Conservation (phyloP, 768 basidiomycete genomes). For the Rhizopogon vulgaris region DNA sequence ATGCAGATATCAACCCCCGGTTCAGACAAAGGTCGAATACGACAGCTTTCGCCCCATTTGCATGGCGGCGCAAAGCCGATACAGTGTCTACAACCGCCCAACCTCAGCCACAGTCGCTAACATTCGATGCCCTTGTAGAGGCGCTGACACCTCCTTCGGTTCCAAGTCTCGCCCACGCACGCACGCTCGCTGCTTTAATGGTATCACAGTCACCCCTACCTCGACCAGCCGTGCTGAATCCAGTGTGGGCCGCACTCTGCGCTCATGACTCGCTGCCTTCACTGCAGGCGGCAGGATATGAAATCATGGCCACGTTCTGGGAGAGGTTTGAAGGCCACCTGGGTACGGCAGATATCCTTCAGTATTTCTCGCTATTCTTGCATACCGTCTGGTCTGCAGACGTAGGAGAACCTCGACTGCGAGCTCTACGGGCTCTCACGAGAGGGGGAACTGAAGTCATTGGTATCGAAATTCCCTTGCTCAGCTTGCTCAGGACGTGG, state of each 20-base stretch:
- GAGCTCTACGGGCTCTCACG: slow-evolving; percentile 61
- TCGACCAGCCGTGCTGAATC: slow-evolving; percentile 43
- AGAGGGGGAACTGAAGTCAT: slow-evolving; percentile 52
- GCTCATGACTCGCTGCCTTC: slow-evolving; percentile 43
- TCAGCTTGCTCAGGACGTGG: slow-evolving; percentile 58
- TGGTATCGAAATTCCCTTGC: slow-evolving; percentile 56
- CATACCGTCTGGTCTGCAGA: slow-evolving; percentile 54
- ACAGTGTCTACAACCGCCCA: slow-evolving; percentile 23
- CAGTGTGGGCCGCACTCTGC: slow-evolving; percentile 59
- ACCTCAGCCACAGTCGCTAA: slow-evolving; percentile 17
- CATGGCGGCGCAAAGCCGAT: slow-evolving; percentile 33
- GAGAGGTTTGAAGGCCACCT: slow-evolving; percentile 47
- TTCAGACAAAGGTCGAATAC: slow-evolving; percentile 38
- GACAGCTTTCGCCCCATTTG: slow-evolving; percentile 33
- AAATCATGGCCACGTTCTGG: slow-evolving; percentile 66
- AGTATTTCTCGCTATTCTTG: slow-evolving; percentile 61
- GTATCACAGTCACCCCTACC: slow-evolving; percentile 51
- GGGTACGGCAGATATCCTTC: slow-evolving; percentile 51
- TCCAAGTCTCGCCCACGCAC: slow-evolving; percentile 61
- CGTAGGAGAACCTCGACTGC: slow-evolving; percentile 65
- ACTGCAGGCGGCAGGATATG: slow-evolving; percentile 64
- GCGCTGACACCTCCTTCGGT: slow-evolving; percentile 47
- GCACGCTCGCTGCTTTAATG: slow-evolving; percentile 48
- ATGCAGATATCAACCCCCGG: slow-evolving; percentile 25
- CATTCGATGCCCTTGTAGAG: slow-evolving; percentile 43